Percentiles rank a stretch among this genome's conserved stretches.
Evolutionary conservation across 192 early-diverging fungal genomes (phyloP).

Genomic region (Gaertneriomyces sp.): DNA sequence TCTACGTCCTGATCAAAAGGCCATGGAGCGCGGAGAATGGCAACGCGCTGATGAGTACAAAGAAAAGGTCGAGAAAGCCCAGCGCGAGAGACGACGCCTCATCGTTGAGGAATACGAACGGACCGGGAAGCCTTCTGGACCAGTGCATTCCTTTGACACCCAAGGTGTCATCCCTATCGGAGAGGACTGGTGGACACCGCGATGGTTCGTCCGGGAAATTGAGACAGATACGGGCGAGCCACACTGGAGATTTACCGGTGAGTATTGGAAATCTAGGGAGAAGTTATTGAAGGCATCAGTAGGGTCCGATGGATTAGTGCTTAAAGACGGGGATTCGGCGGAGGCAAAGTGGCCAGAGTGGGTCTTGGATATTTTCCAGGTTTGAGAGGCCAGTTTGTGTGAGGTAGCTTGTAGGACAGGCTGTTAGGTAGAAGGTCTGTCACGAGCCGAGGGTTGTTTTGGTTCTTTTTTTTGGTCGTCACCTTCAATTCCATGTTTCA

Average conservation of each 20-base stretch:
- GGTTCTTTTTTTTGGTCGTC: too few species aligned
- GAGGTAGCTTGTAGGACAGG: too few species aligned
- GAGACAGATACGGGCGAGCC: conserved; percentile 68
- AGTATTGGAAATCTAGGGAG: conserved; percentile 62
- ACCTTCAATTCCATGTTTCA: too few species aligned
- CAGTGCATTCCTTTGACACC: not conserved
- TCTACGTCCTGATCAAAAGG: conserved; percentile 78
- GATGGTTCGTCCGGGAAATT: conserved; percentile 73
- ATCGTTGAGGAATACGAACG: conserved; percentile 58
- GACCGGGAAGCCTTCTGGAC: conserved; percentile 29
- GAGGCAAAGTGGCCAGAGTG: conserved; percentile 22
- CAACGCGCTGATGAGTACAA: conserved; percentile 73
- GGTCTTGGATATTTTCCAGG: conserved; percentile 25
- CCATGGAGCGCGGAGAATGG: conserved; percentile 80
- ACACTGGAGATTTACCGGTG: conserved; percentile 59
- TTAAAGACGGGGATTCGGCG: not conserved
- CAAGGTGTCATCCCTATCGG: conserved; percentile 27
- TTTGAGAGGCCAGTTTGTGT: not conserved
- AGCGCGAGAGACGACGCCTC: conserved; percentile 58
- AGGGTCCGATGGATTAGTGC: not conserved
- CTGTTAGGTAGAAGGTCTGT: too few species aligned
- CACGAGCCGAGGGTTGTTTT: too few species aligned
- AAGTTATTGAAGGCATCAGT: not conserved
- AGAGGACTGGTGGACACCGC: conserved; percentile 59
- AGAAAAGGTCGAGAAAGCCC: conserved; percentile 70